These are phyloP conservation scores for Tetrahymena malaccensis DNA, from an alignment of 73 alveolate genomes.

Conservation along the genomic window DNA sequence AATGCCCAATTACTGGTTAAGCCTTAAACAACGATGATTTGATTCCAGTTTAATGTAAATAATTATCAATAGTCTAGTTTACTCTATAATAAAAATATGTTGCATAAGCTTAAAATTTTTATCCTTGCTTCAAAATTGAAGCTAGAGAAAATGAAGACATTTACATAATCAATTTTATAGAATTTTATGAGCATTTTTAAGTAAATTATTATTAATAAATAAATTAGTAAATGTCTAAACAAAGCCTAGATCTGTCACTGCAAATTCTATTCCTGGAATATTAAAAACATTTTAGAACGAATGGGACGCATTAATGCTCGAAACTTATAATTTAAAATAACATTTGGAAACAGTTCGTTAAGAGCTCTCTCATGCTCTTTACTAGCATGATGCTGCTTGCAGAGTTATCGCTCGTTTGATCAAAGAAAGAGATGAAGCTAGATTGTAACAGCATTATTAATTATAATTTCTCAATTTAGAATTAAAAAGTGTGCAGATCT, in stretches of 20 bases:
- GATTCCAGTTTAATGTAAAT: constrained; percentile 17
- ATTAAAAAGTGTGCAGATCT: not conserved
- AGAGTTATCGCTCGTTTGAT: constrained; percentile 68
- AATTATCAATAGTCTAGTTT: not conserved
- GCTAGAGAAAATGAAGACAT: not conserved
- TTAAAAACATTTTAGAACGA: constrained; percentile 57
- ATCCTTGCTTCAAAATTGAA: not conserved
- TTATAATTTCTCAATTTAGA: not conserved
- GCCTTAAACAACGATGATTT: constrained; percentile 54
- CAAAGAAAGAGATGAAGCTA: constrained; percentile 73
- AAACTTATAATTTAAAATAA: constrained; percentile 49
- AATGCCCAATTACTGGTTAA: constrained; percentile 72
- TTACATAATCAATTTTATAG: no score
- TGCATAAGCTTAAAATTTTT: not conserved
- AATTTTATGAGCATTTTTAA: not conserved
- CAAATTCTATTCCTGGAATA: constrained; percentile 58
- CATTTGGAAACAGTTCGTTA: constrained; percentile 50
- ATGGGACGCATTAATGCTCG: constrained; percentile 75
- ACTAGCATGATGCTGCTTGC: constrained; percentile 85
- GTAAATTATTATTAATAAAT: not conserved
- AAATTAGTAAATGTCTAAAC: constrained; percentile 18
- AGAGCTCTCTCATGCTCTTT: constrained; percentile 73
- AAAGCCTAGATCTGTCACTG: constrained; percentile 61
- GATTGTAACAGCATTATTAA: constrained; percentile 16
- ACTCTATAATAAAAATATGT: no score